Evolutionary conservation across 257 asterid species (phyloP), one percentile per base, ranked within the genome.

Genomic region (Galeopsis tetrahit): DNA sequence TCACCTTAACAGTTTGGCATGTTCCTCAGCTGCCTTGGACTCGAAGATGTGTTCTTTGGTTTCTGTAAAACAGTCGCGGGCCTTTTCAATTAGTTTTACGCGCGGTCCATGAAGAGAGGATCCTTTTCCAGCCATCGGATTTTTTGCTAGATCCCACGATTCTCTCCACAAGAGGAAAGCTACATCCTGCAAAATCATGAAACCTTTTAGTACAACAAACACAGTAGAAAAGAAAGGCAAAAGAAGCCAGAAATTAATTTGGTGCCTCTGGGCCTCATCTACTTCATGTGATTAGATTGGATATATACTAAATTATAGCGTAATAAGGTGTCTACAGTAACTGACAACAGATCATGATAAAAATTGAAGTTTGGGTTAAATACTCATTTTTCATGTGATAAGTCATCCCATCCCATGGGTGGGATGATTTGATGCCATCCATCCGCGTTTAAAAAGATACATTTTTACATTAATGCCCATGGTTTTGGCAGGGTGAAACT

Each of bases 21-120:
- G 99, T 77, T 95, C 99, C 74, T 92, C 99, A n/a, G 98, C 98
- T 74, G 97, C 99, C 89, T 90, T 95, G 34, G 96, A 82, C 84
- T 95, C 99, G 69, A 92, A 95, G 51, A 75, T 60, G 70, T 90
- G 88, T 77, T 95, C 98, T 76, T 80, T 92, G 40, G 99, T 88
- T 78, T 95, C 95, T 7, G 83, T 51, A 65, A 95, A 92, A 70
- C 92, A 96, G 74, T 80, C 80, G n/a, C 82, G 87, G n/a, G 97
- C 89, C 85, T 92, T 86, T 74, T 87, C 97, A 77, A 87, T 81
- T 69, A 88, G 85, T 84, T 90, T 95, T 65, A 90, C 68, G 38
- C 96, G 96, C 38, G 95, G 97, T 70, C 90, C 90, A 74, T 90
- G 92, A 63, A 93, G 85, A 68, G 89, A 81, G 63, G 94, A 75